Evolutionary conservation across 2,329 filamentous ascomycete species (phyloP).

Genomic region (Phialophora macrospora): DNA sequence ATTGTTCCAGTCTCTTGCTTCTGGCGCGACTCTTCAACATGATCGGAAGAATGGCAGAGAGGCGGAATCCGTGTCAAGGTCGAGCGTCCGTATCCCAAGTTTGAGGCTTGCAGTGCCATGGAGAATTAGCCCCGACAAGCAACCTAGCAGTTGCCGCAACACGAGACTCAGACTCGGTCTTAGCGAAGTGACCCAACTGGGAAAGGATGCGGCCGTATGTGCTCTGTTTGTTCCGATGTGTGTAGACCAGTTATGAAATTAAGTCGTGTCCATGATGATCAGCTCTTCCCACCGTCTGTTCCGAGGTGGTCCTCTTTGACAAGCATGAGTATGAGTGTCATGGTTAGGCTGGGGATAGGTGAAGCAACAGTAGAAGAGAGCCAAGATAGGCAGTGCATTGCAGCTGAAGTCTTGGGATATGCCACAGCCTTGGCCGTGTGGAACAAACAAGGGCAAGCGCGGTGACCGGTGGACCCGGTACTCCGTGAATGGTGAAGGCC

Average conservation of each 20-base stretch:
- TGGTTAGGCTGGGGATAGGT: not conserved
- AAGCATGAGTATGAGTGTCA: not conserved
- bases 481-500: not conserved
- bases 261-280: not conserved
- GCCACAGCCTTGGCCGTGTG: not conserved
- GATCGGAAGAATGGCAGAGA: not conserved
- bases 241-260: not conserved
- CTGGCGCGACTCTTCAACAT: not conserved
- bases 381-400: slow-evolving; percentile 3
- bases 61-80: not conserved
- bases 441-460: not conserved
- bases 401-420: not conserved
- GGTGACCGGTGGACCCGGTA: not conserved
- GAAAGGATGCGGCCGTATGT: not conserved
- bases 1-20: not conserved
- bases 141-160: not conserved
- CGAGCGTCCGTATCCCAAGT: not conserved
- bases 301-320: not conserved
- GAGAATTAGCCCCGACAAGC: not conserved
- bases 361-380: not conserved
- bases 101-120: slow-evolving; percentile 1
- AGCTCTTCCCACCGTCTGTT: not conserved
- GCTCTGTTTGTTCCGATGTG: not conserved
- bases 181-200: not conserved
- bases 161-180: not conserved